These are phyloP conservation scores for Botrytis tulipae DNA, from an alignment of 2,329 filamentous ascomycete species.

Conservation along the genomic window DNA sequence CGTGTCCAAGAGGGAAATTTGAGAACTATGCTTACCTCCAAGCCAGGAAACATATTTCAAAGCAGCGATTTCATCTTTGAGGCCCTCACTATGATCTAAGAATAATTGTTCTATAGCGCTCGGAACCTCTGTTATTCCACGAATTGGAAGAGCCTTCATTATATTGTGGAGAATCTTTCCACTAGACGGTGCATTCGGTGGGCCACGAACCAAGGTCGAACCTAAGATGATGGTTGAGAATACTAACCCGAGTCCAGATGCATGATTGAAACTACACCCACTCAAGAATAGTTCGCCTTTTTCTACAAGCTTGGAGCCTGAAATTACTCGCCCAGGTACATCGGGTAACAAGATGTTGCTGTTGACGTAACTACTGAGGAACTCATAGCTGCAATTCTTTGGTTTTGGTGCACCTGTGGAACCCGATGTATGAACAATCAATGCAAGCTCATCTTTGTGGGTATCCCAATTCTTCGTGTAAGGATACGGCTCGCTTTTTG, in stretches of 20 bases:
- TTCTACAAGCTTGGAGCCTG: background rate
- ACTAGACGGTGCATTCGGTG: conserved; percentile 19
- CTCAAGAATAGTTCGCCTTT: background rate
- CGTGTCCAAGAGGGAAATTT: background rate
- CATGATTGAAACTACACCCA: conserved; percentile 26
- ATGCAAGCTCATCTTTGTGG: conserved; percentile 41
- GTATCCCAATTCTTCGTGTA: conserved; percentile 41
- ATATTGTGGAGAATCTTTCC: conserved; percentile 27
- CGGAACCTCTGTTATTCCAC: conserved; percentile 26
- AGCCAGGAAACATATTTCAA: conserved; percentile 29
- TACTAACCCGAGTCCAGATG: conserved; percentile 22
- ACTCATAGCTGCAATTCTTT: conserved; percentile 49
- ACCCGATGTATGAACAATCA: conserved; percentile 42
- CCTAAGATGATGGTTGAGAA: conserved; percentile 12
- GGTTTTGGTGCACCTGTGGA: conserved; percentile 60
- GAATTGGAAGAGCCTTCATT: conserved; percentile 29
- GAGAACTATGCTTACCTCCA: conserved; percentile 23
- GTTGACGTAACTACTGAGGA: conserved; percentile 40
- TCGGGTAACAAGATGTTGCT: background rate
- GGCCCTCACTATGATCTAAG: conserved; percentile 22
- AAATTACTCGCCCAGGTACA: background rate
- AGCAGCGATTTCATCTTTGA: conserved; percentile 17
- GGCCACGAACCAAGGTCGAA: conserved; percentile 21
- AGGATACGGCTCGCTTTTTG: conserved; percentile 25
- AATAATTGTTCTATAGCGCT: conserved; percentile 26